These are phyloP conservation scores for Termitomyces sp. DNA, from an alignment of 768 basidiomycete genomes.

Conservation along the genomic window DNA sequence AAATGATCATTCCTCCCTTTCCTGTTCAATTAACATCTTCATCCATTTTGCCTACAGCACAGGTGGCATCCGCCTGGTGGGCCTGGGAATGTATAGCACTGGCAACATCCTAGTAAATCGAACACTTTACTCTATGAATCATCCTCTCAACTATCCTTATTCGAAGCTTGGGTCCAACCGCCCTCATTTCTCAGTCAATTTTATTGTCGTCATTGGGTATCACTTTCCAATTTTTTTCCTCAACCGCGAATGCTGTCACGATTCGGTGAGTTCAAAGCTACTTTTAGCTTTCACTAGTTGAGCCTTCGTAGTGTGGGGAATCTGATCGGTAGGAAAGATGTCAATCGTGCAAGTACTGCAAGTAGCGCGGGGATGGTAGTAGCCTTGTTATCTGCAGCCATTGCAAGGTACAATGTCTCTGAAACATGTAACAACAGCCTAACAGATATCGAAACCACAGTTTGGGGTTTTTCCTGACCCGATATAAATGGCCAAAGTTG, in stretches of 20 bases:
- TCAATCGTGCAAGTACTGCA: not conserved
- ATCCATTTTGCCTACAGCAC: not conserved
- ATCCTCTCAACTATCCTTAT: not conserved
- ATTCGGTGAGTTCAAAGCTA: not conserved
- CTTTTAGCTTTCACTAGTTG: not conserved
- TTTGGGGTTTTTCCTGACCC: not conserved
- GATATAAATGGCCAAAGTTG: not conserved
- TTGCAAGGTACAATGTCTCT: not conserved
- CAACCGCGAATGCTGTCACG: not conserved
- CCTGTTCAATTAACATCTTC: not conserved
- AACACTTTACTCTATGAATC: not conserved
- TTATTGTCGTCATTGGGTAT: not conserved
- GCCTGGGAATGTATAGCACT: not conserved
- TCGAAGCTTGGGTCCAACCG: not conserved
- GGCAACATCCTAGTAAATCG: not conserved
- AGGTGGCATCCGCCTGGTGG: not conserved
- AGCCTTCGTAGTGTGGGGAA: not conserved
- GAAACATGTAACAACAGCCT: too few species aligned
- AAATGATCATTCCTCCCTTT: not conserved
- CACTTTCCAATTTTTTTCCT: not conserved
- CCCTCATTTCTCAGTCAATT: not conserved
- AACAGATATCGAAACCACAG: not conserved
- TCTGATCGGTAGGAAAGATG: not conserved
- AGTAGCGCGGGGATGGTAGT: not conserved
- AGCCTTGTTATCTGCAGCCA: not conserved